Evolutionary conservation across 2,329 filamentous ascomycete genomes (phyloP), one percentile per base, ranked within the genome.

Genomic region (Ascochyta pisi): DNA sequence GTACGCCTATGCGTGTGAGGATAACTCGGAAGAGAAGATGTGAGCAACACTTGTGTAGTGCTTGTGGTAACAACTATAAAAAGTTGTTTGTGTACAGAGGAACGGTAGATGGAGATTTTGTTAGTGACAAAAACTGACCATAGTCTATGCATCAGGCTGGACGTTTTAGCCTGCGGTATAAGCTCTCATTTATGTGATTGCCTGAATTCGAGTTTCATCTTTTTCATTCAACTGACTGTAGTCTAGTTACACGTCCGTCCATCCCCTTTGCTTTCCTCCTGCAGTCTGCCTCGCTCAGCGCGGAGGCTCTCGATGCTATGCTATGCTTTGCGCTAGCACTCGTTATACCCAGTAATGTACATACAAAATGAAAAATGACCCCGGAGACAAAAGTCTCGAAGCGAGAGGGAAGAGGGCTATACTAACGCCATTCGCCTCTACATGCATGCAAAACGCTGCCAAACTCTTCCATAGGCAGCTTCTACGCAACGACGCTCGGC

Each of bases 391-490:
- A 31, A 31, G 6, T 41, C 48, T 52, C 40, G 44, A 50, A 52
- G 52, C 51, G 40, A 51, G 57, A 59, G 57, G 48, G 57, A 59
- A 59, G 51, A 47, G 45, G 52, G 38, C 44, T 34, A 9, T 19
- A 37, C 26, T 23, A 58, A 59, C 57, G 48, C 57, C 57, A 37
- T 59, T 56, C 57, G 49, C 57, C 52, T 56, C 57, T 50, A 50
- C 57, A 60, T 53, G 49, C 52, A 43, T 35, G 33, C 33, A 46
- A 44, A 49, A 42, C 29, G 29, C 45, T 55, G 52, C 48, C 26
- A 41, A 40, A 16, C 13, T 37, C 31, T 15, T 27, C n/a, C 3
- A 43, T 50, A 7, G 16, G n/a, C 26, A 42, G 24, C 7, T 13
- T 52, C 40, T 35, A 57, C 8, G 54, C 54, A 1, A 57, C 49